Evolutionary conservation across 2,329 filamentous ascomycete species (phyloP).

Genomic region (Botrytis medusae): DNA sequence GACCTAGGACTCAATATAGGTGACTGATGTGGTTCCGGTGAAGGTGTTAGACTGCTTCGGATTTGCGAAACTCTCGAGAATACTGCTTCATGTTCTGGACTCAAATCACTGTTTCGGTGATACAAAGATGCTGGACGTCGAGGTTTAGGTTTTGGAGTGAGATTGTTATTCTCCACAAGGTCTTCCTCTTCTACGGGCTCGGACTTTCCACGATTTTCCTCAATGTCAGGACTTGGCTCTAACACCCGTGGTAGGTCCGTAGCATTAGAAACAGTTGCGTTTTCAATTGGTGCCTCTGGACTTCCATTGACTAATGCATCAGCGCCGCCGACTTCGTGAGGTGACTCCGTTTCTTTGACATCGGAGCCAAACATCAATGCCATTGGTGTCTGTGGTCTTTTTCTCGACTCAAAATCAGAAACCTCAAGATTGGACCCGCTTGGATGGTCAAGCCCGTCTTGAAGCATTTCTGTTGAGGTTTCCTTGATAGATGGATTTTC

Average conservation of each 20-base stretch:
- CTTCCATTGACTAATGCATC: conserved; percentile 22
- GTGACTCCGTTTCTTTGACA: conserved; percentile 19
- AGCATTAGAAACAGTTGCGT: conserved; percentile 16
- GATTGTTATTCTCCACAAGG: neutral
- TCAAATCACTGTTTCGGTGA: conserved; percentile 8
- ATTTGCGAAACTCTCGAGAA: conserved; percentile 20
- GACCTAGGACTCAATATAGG: conserved; percentile 4
- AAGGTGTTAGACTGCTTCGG: conserved; percentile 1
- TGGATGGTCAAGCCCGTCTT: neutral
- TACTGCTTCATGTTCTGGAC: conserved; percentile 21
- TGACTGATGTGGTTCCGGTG: conserved; percentile 4
- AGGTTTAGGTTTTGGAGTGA: neutral
- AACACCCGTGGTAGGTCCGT: neutral
- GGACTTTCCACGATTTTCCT: neutral
- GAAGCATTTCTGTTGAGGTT: neutral
- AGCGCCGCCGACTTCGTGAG: conserved; percentile 21
- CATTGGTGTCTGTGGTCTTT: conserved; percentile 8
- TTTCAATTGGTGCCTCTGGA: conserved; percentile 5
- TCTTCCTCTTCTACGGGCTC: neutral
- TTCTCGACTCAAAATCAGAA: neutral
- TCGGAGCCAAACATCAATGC: neutral
- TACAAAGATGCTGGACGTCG: conserved; percentile 1
- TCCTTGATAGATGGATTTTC: neutral
- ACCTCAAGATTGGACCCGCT: neutral
- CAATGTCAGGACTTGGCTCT: neutral